Base-by-base conservation (phyloP, 2,329 filamentous ascomycete genomes). In the Cadophora sp. region DNA sequence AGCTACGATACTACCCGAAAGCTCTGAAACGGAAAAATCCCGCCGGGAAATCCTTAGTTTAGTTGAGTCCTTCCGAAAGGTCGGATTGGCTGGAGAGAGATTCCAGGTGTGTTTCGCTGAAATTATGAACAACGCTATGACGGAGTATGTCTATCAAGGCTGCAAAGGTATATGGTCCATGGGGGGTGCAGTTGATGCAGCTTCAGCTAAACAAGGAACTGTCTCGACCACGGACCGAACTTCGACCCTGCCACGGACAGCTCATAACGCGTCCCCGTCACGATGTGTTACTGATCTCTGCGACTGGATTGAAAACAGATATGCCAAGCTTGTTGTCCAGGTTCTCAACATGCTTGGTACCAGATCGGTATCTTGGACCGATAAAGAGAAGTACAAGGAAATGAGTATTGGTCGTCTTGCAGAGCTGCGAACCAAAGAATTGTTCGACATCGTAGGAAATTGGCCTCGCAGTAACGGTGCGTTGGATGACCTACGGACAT, bases 381-480 rank as follows among this genome's bases (percentile, higher is more conserved):
- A 92, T 67, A 82, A 91, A 50, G 85, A 89, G 70, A 87, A 87
- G 69, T 93, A 90, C 86, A 90, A 90, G 75, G 87, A 91, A 48
- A 89, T 91, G 73, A 90, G 89, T 18, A 78, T 92, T 53, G 86
- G 86, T 2, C 85, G 89, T 53, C 83, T 95, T 18, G 91, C 91
- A 2, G 84, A 86, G 20, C 81, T 91, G 58, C 85, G 92, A 51
- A 91, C 91, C 55, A 83, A 85, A 8, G 89, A 93, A 74, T 81
- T 96, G 11, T 95, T 94, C 73, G 91, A 94, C 74, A 94, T 95
- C 74, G 89, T 94, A 55, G 84, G 91, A 66, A 83, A 85, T 65
- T 96, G 92, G 92, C 91, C 92, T 4, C 79, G 84, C 43, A 93
- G 90, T 71, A 83, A 85, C 64, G 89, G 89, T 2, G 93, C 90